A percentile compares a stretch with the other conserved stretches of the same genome.
Evolutionary conservation across 2,329 filamentous ascomycete genomes (phyloP).

Genomic region (Nakataea oryzae): DNA sequence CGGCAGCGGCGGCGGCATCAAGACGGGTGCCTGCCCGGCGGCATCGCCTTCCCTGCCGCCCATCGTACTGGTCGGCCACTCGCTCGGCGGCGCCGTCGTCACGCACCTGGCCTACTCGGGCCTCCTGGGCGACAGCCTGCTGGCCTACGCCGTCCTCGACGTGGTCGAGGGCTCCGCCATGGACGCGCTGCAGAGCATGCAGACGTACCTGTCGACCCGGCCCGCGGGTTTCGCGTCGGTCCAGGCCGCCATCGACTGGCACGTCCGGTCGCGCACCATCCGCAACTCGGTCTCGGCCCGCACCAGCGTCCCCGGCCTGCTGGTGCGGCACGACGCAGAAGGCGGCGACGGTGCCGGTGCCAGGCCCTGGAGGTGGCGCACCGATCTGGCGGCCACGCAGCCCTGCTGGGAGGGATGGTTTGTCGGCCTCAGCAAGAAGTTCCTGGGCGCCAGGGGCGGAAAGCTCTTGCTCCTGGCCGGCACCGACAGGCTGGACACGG

Average conservation of each 20-base stretch:
- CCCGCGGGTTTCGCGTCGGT: conserved; percentile 70
- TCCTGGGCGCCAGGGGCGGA: conserved; percentile 68
- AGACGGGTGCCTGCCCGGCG: too few relatives aligned
- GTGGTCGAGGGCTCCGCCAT: conserved; percentile 95
- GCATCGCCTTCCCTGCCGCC: conserved; percentile 43
- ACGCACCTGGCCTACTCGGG: conserved; percentile 68
- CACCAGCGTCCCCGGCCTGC: conserved; percentile 73
- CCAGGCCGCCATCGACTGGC: conserved; percentile 83
- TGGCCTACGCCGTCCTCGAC: conserved; percentile 86
- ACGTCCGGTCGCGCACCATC: conserved; percentile 78
- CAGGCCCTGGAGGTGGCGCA: conserved; percentile 71
- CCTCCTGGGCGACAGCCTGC: conserved; percentile 46
- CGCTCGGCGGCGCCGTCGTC: conserved; percentile 82
- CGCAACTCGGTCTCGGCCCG: conserved; percentile 75
- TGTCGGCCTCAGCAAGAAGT: conserved; percentile 76
- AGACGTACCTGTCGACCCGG: conserved; percentile 75
- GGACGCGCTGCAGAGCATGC: conserved; percentile 90
- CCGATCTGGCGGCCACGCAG: conserved; percentile 72
- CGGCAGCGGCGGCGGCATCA: conserved; percentile 10
- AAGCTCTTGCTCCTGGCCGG: conserved; percentile 80
- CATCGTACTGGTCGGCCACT: conserved; percentile 80
- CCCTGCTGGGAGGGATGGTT: conserved; percentile 96
- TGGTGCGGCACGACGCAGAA: conserved; percentile 38
- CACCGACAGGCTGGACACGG: conserved; percentile 82
- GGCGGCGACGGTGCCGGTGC: conserved; percentile 28